Percentiles rank a stretch among this genome's conserved stretches.
phyloP scores from a whole-genome alignment of 768 basidiomycete genomes.

The Termitomyces sp. region DNA sequence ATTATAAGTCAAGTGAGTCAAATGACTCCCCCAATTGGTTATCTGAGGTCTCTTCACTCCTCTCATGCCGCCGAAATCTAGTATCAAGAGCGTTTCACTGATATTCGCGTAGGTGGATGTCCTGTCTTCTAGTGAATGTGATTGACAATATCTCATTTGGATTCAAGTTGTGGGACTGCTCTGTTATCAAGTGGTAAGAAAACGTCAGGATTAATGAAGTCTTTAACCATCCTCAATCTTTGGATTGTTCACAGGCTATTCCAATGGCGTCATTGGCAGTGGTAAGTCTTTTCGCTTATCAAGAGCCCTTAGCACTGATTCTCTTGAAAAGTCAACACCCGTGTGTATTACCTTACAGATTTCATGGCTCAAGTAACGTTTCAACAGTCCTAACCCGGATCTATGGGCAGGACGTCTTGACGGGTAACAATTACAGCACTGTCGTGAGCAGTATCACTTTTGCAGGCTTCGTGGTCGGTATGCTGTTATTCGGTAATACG shows the following conservation, averaged over 20 bases:
- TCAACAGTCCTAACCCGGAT: constrained; percentile 57
- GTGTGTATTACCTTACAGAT: constrained; percentile 30
- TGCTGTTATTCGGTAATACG: constrained; percentile 59
- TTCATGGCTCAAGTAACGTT: background rate
- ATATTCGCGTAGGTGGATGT: background rate
- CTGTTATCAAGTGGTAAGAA: constrained; percentile 72
- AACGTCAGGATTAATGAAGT: background rate
- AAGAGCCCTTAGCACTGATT: background rate
- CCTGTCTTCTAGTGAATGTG: background rate
- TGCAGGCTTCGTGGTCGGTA: constrained; percentile 79
- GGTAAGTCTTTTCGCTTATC: constrained; percentile 37
- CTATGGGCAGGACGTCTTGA: constrained; percentile 53
- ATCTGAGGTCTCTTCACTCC: background rate
- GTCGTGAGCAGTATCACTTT: constrained; percentile 67
- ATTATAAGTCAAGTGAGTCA: background rate
- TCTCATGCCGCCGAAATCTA: background rate
- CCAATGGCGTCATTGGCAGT: constrained; percentile 72
- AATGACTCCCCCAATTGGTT: background rate
- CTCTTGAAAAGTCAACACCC: constrained; percentile 51
- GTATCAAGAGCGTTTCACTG: constrained; percentile 4
- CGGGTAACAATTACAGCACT: constrained; percentile 50
- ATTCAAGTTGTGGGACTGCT: constrained; percentile 69
- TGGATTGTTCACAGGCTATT: constrained; percentile 57
- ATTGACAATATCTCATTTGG: background rate
- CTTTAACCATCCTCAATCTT: background rate